Base-by-base conservation (phyloP, 75 land plant species). In the Selaginella tamariscina region DNA sequence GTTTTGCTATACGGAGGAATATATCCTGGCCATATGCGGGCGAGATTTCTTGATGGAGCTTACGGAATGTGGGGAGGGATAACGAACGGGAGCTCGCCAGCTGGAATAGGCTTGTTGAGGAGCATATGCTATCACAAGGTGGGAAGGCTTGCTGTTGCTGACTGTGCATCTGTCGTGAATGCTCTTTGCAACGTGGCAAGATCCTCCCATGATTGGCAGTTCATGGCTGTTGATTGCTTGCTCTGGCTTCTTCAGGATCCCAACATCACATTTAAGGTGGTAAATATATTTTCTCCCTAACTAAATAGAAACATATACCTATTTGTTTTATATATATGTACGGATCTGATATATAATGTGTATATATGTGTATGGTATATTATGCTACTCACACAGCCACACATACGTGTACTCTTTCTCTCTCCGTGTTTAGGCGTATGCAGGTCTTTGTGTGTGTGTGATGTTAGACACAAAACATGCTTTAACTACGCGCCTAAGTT, bases 21-120 rank as follows among this genome's bases (percentile, higher is more conserved):
- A 82, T 73, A 76, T 88, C 29, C 74, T 86, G 31, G 79, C 73
- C 31, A 87, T 89, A 31, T 94, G 98, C 80, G 85, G 81, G 74
- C 79, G 84, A 18, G 98, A 89, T 29, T 89, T 89, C 74, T 72
- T 94, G 64, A 32, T 55, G 23, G 85, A 89, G 60, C 78, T 94
- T 56, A 91, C 96, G 82, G 83, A 31, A 94, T 94, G 98, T 94
- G 98, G 98, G 98, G 98, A 67, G 98, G 98, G 9, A 83, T 94
- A 27, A 96, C 89, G 27, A 94, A 94, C 72, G 98, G 89, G 75
- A 94, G 80, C 74, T 94, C 98, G 27, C 98, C 98, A 20, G 98
- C 98, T 33, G 98, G 98, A 26, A 77, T 94, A 67, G 98, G 98
- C 44, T 75, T 94, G 67, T 68, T 94, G 55, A 64, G 98, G 54